Evolutionary conservation across 768 basidiomycete species (phyloP), one percentile per base, ranked within the genome.

Genomic region (Epithele typhae): DNA sequence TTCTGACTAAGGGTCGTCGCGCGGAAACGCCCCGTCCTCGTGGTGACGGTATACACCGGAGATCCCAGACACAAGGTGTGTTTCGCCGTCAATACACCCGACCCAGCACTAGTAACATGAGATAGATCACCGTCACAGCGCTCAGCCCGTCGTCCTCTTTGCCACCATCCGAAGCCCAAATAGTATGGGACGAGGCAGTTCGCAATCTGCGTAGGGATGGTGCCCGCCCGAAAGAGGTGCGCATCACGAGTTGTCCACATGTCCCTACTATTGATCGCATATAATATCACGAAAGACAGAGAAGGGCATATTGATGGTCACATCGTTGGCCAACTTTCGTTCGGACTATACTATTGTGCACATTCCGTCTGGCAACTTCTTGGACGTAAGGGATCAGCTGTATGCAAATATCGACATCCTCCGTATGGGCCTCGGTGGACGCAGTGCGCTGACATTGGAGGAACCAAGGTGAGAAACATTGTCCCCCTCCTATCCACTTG

Each of bases 271-370:
- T 30, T 30, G 27, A 30, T 30, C 27, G 35, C 17, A n/a, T n/a
- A n/a, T n/a, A n/a, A n/a, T 36, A 27, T 10, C 27, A 25, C 48
- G 11, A 34, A 50, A 84, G 77, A 88, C 81, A 9, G 71, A 75
- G 12, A 67, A 81, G 43, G 90, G 90, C 40, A 66, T 75, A 21
- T 72, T 92, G 57, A 81, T 92, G 78, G 78, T 81, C 46, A 92
- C 90, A 22, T 91, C 88, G 10, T 77, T 92, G 22, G 86, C 87
- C 36, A 84, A 87, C 69, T 92, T 92, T 61, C 86, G 86, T 45
- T 90, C 88, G 2, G 89, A 92, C 70, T 87, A 81, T 62, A 87
- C 87, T 46, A 89, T 92, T 50, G 84, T 92, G 25, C 82, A 78
- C 49, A 80, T 92, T 43, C 87, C 87, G 0, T 66, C 73, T 37